Base-by-base conservation (phyloP, 2,329 filamentous ascomycete genomes). In the Ceratocystis diversiconidia region DNA sequence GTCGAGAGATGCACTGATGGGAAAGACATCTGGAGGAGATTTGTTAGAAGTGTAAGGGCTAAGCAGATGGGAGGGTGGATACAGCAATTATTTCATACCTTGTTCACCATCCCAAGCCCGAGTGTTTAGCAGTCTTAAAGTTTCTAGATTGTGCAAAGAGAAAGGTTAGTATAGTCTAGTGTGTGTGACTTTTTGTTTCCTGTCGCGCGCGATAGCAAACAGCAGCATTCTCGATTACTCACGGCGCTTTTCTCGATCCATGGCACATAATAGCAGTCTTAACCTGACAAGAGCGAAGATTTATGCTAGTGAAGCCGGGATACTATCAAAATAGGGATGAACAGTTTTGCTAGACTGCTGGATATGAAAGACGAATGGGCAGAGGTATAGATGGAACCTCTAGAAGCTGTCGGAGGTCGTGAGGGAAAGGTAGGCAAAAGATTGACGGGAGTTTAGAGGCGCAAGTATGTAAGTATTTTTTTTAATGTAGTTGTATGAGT, bases 101-200 rank as follows among this genome's bases (percentile, higher is more conserved):
- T 83, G 86, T 72, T 96, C 90, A 72, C 90, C 92, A 74, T 88
- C 82, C 94, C 94, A 99, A 69, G 88, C 89, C 77, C 85, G 84
- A 73, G 85, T 82, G 75, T 99, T 99, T 72, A 95, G 80, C 78
- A 88, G 84, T 80, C 91, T 89, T 77, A 97, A 82, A 65, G 59
- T 62, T 59, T 67, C 66, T 67, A 30, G 19, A 17, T n/a, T 4
- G 7, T 44, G 17, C 7, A 55, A 57, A 30, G 15, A n/a, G 43
- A 15, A 25, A 5, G 1, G 48, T 52, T 28, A 52, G 48, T 19
- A 2, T 52, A 12, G 1, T 41, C 36, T 41, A 41, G 10, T 12
- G 3, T 41, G 8, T 8, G 36, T 12, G 12, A 4, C 10, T 41
- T 41, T 41, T 41, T 12, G 3, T 41, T 15, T 12, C 36, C 12